Percentiles rank a stretch among this genome's conserved stretches.
phyloP scores from a whole-genome alignment of 208 protist species.

The Paratrypanosoma confusum region DNA sequence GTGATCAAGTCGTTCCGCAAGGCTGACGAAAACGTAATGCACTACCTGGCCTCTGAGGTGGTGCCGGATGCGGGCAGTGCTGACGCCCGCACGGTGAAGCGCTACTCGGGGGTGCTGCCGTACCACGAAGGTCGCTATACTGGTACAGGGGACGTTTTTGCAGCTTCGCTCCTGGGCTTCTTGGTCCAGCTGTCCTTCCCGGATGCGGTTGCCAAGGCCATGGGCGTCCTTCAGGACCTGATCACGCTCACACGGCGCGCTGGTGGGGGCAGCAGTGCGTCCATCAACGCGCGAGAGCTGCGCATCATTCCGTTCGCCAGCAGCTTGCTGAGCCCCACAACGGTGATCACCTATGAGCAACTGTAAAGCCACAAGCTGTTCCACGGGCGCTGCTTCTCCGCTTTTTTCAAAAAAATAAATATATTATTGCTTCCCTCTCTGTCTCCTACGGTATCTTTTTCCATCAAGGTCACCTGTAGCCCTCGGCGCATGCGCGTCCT shows the following conservation, averaged over 20 bases:
- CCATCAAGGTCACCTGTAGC: too few relatives aligned
- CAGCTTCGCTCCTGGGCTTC: slow-evolving; percentile 62
- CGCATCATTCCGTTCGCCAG: slow-evolving; percentile 43
- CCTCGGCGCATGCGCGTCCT: too few relatives aligned
- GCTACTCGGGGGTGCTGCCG: slow-evolving; percentile 55
- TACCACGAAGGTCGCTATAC: slow-evolving; percentile 77
- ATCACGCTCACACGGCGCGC: slow-evolving; percentile 42
- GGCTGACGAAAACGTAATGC: slow-evolving; percentile 27
- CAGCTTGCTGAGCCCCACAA: slow-evolving; percentile 35
- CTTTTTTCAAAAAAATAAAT: slow-evolving; percentile 4
- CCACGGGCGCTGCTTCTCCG: not conserved
- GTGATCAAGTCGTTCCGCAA: slow-evolving; percentile 78
- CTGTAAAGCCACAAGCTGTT: too few relatives aligned
- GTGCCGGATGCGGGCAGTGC: slow-evolving; percentile 1
- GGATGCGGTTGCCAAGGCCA: slow-evolving; percentile 56
- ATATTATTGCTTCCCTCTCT: slow-evolving; percentile 1
- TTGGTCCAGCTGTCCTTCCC: slow-evolving; percentile 19
- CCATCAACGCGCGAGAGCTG: slow-evolving; percentile 58
- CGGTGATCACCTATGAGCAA: too few relatives aligned
- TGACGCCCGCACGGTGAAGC: slow-evolving; percentile 7
- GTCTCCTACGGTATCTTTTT: too few relatives aligned
- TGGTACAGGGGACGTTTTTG: slow-evolving; percentile 79
- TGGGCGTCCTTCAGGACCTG: slow-evolving; percentile 79
- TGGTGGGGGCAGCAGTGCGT: slow-evolving; percentile 32
- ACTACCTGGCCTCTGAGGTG: slow-evolving; percentile 46